These are phyloP conservation scores for Aspergillus fumigatus DNA, from an alignment of 2,329 filamentous ascomycete genomes.

Conservation along the genomic window DNA sequence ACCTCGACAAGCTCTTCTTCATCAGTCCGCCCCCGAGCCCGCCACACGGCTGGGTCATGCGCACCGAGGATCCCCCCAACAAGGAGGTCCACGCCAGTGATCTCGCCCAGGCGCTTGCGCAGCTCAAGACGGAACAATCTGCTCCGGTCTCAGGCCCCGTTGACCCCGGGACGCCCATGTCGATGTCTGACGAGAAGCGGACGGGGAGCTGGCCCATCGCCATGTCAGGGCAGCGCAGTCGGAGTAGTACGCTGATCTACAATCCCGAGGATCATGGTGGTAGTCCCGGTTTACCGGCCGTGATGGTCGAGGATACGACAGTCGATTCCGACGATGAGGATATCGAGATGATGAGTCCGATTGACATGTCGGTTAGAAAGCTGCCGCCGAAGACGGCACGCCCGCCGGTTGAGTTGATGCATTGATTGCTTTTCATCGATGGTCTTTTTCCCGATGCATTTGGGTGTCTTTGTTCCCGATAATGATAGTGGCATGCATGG, in stretches of 20 bases:
- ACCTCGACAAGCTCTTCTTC: conserved; percentile 61
- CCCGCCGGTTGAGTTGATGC: conserved; percentile 55
- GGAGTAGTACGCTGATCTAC: conserved; percentile 60
- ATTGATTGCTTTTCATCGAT: conserved; percentile 19
- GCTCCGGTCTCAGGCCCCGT: neutral
- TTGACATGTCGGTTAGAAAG: conserved; percentile 41
- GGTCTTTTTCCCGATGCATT: neutral
- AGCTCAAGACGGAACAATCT: conserved; percentile 37
- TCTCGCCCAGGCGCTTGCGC: conserved; percentile 53
- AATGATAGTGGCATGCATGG: conserved; percentile 1
- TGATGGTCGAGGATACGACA: conserved; percentile 60
- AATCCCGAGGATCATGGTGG: conserved; percentile 59
- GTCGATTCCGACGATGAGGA: conserved; percentile 44
- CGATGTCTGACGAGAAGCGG: conserved; percentile 30
- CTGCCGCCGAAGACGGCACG: conserved; percentile 50
- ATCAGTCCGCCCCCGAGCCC: conserved; percentile 61
- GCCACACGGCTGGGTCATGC: conserved; percentile 61
- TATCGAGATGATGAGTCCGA: conserved; percentile 36
- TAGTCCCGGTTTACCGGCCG: conserved; percentile 56
- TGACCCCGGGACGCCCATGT: conserved; percentile 34
- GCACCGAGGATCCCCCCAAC: conserved; percentile 60
- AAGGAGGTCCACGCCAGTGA: conserved; percentile 62
- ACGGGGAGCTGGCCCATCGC: conserved; percentile 27
- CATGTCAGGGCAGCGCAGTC: conserved; percentile 33
- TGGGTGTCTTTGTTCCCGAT: neutral